Conservation (phyloP, 139 green algal genomes). For the Closterium sp. region DNA sequence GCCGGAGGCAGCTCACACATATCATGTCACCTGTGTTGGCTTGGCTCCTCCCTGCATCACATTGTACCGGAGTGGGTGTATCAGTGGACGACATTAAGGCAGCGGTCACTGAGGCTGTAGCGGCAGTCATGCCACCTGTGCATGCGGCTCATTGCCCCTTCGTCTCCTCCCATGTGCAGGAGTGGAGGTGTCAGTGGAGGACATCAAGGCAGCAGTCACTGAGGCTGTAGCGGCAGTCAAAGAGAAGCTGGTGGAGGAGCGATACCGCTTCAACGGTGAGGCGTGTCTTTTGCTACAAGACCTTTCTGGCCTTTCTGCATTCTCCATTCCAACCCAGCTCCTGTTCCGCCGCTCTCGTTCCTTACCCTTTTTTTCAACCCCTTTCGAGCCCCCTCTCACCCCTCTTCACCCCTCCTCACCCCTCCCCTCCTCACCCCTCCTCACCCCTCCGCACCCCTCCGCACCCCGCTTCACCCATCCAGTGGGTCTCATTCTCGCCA, state of each 20-base stretch:
- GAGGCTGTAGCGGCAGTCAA: constrained; percentile 32
- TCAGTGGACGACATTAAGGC: constrained; percentile 28
- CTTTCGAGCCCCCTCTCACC: background rate
- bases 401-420: background rate
- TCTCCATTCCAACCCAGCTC: too few relatives aligned
- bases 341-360: background rate
- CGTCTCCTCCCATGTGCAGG: background rate
- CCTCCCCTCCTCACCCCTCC: background rate
- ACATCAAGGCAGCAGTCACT: constrained; percentile 34
- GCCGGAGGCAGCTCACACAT: too few relatives aligned
- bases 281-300: background rate
- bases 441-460: background rate
- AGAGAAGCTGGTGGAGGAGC: constrained; percentile 28
- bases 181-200: background rate
- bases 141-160: too few relatives aligned
- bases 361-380: background rate
- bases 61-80: background rate
- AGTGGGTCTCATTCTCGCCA: constrained; percentile 25
- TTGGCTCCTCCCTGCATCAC: too few relatives aligned
- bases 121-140: too few relatives aligned
- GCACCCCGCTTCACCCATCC: background rate
- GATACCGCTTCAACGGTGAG: constrained; percentile 44
- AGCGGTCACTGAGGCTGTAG: constrained; percentile 25
- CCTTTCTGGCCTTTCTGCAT: background rate
- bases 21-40: too few relatives aligned